These are phyloP conservation scores for Bretschneidera sinensis DNA, from an alignment of 345 rosid species.

Conservation along the genomic window DNA sequence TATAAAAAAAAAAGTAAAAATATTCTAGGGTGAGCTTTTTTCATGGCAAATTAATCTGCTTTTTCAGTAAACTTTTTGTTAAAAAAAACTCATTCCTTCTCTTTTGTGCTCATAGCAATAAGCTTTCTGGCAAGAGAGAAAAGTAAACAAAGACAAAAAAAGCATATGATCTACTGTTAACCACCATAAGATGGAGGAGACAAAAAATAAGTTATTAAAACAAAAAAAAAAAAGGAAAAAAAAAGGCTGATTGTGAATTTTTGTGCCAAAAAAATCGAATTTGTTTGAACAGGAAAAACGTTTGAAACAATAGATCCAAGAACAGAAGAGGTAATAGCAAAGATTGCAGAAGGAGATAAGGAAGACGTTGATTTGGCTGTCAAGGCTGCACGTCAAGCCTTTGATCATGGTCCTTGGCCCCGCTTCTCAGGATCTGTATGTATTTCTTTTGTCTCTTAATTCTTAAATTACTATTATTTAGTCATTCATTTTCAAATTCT, in stretches of 20 bases:
- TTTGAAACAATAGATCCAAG: constrained; percentile 63
- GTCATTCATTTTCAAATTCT: no score
- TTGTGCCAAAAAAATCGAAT: not conserved
- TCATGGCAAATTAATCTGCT: no score
- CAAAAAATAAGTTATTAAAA: no score
- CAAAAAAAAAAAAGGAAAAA: no score
- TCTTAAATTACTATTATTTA: no score
- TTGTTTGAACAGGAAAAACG: constrained; percentile 33
- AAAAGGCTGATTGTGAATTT: no score
- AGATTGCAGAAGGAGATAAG: constrained; percentile 47
- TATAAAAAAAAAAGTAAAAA: no score
- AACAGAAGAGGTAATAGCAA: constrained; percentile 38
- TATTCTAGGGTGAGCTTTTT: no score
- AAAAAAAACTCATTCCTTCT: not conserved
- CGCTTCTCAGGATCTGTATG: constrained; percentile 59
- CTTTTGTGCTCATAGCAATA: not conserved
- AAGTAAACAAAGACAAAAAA: no score
- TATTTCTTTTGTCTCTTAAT: not conserved
- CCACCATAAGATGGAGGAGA: no score
- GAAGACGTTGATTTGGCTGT: constrained; percentile 62
- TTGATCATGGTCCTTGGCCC: constrained; percentile 68
- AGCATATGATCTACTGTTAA: constrained; percentile 14
- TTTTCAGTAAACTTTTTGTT: not conserved
- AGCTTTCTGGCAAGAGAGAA: no score
- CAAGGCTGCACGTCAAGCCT: constrained; percentile 59